Conservation (phyloP, 106 monocot genomes). For the Dactylorhiza incarnata region DNA sequence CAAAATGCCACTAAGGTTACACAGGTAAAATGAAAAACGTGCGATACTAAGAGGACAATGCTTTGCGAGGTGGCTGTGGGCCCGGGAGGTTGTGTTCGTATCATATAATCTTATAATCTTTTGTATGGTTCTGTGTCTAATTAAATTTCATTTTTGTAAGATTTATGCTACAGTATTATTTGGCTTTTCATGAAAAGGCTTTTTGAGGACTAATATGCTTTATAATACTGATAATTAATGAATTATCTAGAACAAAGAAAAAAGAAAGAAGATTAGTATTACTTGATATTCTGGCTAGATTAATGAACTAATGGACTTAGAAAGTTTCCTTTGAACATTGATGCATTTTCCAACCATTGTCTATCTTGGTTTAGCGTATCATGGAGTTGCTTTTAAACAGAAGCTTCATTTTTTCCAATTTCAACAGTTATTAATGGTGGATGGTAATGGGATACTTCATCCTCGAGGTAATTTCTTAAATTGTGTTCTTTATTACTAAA, state of each 20-base stretch:
- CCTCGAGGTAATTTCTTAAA: conserved; percentile 48
- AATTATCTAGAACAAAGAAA: background rate
- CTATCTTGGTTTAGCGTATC: background rate
- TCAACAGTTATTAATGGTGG: conserved; percentile 85
- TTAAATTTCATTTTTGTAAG: background rate
- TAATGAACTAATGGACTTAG: background rate
- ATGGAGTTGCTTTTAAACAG: background rate
- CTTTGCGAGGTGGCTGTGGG: too few species aligned
- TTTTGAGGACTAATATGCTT: background rate
- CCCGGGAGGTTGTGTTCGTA: too few species aligned
- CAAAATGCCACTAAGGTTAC: too few species aligned
- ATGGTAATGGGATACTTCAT: conserved; percentile 95
- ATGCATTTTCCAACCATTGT: background rate
- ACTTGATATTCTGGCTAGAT: background rate
- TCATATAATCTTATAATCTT: background rate
- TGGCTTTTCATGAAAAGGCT: background rate
- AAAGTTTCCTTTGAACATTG: background rate
- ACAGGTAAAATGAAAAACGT: too few species aligned
- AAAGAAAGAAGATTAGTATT: background rate
- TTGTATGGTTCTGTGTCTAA: background rate
- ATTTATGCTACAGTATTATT: background rate
- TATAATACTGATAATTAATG: background rate
- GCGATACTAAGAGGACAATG: too few species aligned
- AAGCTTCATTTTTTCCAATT: background rate
- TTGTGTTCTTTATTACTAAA: background rate